Conservation (phyloP, 306 rosid genomes). For the Canavalia gladiata region DNA sequence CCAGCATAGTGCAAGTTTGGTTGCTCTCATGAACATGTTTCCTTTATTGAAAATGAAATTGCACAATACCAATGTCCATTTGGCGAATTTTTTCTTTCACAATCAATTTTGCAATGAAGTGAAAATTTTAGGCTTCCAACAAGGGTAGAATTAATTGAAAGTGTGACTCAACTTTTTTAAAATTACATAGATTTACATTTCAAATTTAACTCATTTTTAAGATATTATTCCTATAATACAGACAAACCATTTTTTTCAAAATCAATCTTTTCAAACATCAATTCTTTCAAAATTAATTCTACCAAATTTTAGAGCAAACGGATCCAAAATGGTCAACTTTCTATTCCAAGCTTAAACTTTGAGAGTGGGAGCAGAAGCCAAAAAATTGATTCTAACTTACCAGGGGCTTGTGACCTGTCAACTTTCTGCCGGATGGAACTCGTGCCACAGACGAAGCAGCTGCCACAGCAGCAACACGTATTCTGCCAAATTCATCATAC, state of each 20-base stretch:
- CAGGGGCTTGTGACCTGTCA: conserved; percentile 58
- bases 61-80: too few species aligned
- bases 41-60: too few species aligned
- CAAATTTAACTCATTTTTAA: neutral
- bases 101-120: too few species aligned
- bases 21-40: too few species aligned
- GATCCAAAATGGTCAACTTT: neutral
- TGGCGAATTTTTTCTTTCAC: too few species aligned
- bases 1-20: neutral
- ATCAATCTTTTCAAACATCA: neutral
- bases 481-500: conserved; percentile 61
- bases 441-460: conserved; percentile 96
- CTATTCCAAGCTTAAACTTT: conserved; percentile 14
- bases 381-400: conserved; percentile 55
- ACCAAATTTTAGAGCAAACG: neutral
- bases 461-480: conserved; percentile 96
- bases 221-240: neutral
- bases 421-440: conserved; percentile 79
- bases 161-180: neutral
- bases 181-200: neutral
- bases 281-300: neutral
- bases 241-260: neutral
- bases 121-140: neutral
- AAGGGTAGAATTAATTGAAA: neutral
- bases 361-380: neutral